Evolutionary conservation across 805 yeast genomes (phyloP).

Genomic region (Jamesozyma hellenica): DNA sequence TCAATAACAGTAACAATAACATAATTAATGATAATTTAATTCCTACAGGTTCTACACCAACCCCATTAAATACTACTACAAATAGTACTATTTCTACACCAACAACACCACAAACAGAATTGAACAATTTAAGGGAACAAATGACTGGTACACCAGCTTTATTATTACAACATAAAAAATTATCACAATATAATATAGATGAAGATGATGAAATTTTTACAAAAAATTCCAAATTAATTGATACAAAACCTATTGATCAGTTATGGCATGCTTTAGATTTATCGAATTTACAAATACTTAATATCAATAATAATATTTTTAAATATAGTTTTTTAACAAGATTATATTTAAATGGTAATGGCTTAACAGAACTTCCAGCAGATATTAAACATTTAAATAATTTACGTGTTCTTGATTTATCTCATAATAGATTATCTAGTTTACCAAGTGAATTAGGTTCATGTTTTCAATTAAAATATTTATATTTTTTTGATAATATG

Average conservation of each 20-base stretch:
- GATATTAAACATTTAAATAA: conserved; percentile 58
- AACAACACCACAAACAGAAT: conserved; percentile 26
- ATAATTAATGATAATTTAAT: conserved; percentile 4
- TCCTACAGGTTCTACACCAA: conserved; percentile 8
- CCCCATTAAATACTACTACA: conserved; percentile 11
- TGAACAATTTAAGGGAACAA: conserved; percentile 15
- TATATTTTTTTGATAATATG: conserved; percentile 82
- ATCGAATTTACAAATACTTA: conserved; percentile 75
- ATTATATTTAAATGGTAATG: conserved; percentile 79
- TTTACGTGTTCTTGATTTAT: conserved; percentile 74
- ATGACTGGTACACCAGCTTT: conserved; percentile 21
- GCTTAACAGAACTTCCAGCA: conserved; percentile 56
- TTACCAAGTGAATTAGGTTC: conserved; percentile 83
- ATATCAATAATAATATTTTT: conserved; percentile 64
- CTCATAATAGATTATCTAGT: conserved; percentile 58
- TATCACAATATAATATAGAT: conserved; percentile 33
- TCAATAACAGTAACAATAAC: background rate
- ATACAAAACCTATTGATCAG: conserved; percentile 46
- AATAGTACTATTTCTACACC: conserved; percentile 26
- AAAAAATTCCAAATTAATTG: conserved; percentile 12
- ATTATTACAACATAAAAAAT: conserved; percentile 33
- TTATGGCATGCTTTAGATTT: conserved; percentile 91
- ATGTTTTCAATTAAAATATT: conserved; percentile 66
- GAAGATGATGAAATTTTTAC: conserved; percentile 46
- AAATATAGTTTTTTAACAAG: conserved; percentile 78